A percentile compares a stretch with the other conserved stretches of the same genome.
Evolutionary conservation across 1,284 basidiomycete genomes (phyloP).

Genomic region (Chiua sp.): DNA sequence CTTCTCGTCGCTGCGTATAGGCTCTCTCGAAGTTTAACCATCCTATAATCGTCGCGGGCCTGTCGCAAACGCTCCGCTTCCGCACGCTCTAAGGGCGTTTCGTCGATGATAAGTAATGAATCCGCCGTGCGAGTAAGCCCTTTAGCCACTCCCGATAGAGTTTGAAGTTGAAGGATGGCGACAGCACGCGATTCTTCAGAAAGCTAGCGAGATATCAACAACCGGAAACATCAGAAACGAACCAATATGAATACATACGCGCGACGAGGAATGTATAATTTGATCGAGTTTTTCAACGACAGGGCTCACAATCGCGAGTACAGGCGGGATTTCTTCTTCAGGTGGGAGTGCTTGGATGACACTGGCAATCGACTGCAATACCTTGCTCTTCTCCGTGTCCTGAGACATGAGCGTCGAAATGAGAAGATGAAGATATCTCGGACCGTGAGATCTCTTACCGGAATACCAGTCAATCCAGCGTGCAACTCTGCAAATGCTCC

Average conservation of each 20-base stretch:
- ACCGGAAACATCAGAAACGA: background rate
- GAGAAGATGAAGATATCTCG: background rate
- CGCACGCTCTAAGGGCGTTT: constrained; percentile 52
- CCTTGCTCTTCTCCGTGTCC: constrained; percentile 89
- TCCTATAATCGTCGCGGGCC: constrained; percentile 69
- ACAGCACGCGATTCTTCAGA: constrained; percentile 68
- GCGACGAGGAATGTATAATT: constrained; percentile 57
- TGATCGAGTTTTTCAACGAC: constrained; percentile 72
- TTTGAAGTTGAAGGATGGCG: constrained; percentile 74
- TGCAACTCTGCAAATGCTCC: constrained; percentile 84
- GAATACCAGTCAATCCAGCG: constrained; percentile 72
- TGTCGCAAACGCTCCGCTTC: constrained; percentile 58
- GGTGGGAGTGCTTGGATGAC: constrained; percentile 88
- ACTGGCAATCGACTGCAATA: constrained; percentile 88
- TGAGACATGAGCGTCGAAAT: constrained; percentile 31
- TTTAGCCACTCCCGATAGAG: constrained; percentile 81
- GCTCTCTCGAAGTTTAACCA: constrained; percentile 65
- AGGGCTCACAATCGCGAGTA: constrained; percentile 82
- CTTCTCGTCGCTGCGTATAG: constrained; percentile 65
- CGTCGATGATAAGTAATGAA: constrained; percentile 66
- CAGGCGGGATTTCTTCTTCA: constrained; percentile 73
- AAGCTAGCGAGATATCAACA: constrained; percentile 46
- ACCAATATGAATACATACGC: constrained; percentile 45
- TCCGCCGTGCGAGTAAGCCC: constrained; percentile 83
- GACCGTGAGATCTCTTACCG: constrained; percentile 51